Evolutionary conservation across 768 basidiomycete species (phyloP), one percentile per base, ranked within the genome.

Genomic region (Floccularia luteovirens): DNA sequence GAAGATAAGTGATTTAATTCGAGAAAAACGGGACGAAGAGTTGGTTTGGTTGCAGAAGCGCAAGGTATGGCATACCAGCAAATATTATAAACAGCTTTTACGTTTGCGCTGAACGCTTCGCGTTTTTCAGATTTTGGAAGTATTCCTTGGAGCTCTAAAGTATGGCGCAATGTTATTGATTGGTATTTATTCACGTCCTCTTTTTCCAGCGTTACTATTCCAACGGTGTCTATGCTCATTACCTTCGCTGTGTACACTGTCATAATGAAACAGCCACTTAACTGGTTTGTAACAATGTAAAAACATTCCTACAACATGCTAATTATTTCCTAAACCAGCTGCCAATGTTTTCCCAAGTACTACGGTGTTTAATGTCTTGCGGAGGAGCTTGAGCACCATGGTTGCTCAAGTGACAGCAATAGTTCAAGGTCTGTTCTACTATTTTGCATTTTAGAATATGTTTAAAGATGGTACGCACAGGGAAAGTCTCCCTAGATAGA

Each of bases 151-250:
- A 28, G 27, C 14, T 8, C 27, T 8, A 8, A 28, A 14, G 27
- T 28, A 8, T 14, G 8, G 14, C 14, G 27, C 14, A 30, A 21
- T 13, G 30, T 28, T 8, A 28, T 8, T 28, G 8, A 14, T 28
- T 28, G 14, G 10, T 28, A 8, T 8, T 14, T 28, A 28, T 14
- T 8, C 14, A 8, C 10, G 14, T n/a, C 8, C 19, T 20, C 10
- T 8, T 20, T 22, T 30, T 11, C 2, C 38, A 83, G 77, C 51
- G 74, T 67, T 43, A 55, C 83, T 2, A 36, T 73, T 1, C 75
- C 75, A 14, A 86, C 84, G 82, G 50, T 80, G 24, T n/a, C n/a
- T n/a, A n/a, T n/a, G n/a, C n/a, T n/a, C n/a, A 67, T 73, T 14
- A 80, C 80, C 0, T 86, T 74, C 48, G 64, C 67, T 2, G 65